Evolutionary conservation across 129 eudicot species (phyloP).

Genomic region (Dittrichia graveolens): DNA sequence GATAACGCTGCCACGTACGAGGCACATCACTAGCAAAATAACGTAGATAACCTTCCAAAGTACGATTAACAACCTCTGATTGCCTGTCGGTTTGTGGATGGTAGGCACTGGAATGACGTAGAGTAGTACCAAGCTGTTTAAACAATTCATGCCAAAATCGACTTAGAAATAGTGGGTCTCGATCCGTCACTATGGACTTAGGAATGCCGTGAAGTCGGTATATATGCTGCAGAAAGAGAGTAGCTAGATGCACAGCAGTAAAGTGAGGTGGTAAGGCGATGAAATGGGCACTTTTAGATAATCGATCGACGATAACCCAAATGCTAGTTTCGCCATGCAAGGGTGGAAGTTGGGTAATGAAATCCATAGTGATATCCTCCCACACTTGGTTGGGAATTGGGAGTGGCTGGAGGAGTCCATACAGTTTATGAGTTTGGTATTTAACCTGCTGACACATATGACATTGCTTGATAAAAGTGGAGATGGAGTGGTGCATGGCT

Average conservation of each 20-base stretch:
- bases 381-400: background rate
- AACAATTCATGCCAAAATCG: background rate
- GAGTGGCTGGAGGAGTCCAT: background rate
- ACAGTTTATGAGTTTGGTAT: background rate
- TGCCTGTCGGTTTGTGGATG: background rate
- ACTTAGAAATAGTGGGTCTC: background rate
- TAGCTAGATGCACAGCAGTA: background rate
- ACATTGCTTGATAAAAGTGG: background rate
- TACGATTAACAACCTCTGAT: background rate
- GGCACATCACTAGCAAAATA: constrained; percentile 1
- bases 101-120: no score
- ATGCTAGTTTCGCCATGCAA: background rate
- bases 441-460: background rate
- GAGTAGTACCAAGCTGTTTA: background rate
- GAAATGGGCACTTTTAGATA: background rate
- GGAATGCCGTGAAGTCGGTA: background rate
- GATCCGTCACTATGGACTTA: background rate
- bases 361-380: background rate
- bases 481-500: background rate
- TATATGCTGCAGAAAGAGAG: background rate
- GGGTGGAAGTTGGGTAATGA: background rate
- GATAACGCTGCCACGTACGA: background rate
- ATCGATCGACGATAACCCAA: background rate
- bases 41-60: background rate
- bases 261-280: background rate